Base-by-base conservation (phyloP, 2,329 filamentous ascomycete species). In the Ophiostoma montium region DNA sequence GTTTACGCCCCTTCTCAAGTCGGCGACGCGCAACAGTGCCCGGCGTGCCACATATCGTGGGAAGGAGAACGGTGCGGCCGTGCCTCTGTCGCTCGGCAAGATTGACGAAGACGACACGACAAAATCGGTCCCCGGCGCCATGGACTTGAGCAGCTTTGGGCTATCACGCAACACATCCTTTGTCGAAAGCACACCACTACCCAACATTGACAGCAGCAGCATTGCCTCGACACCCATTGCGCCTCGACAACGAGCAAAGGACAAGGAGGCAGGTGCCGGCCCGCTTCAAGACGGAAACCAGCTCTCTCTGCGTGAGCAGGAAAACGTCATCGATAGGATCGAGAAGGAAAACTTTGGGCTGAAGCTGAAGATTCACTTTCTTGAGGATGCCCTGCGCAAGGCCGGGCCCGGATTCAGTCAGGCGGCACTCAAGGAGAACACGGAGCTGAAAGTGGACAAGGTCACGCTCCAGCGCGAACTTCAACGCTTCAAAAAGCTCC, bases 311-410 rank as follows among this genome's bases (percentile, higher is more conserved):
- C 82, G 88, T 53, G 92, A 98, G 62, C 92, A 98, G 64, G 92
- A 96, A 65, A 88, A 87, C 57, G 84, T 92, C 56, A 90, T 98
- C 57, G 86, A 95, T 67, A 86, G 86, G 61, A 90, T 98, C 58
- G 88, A 95, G 62, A 98, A 98, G 69, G 92, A 96, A 61, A 98
- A 98, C 61, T 98, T 96, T 62, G 87, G 87, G 21, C 72, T 98
- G 48, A 96, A 96, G 65, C 75, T 96, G 57, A 95, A 95, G 65
- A 95, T 96, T 48, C 88, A 96, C 64, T 98, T 94, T 63, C 74
- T 98, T 50, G 88, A 98, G 63, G 87, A 96, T 57, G 86, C 86
- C 13, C 68, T 98, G 46, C 78, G 82, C 48, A 95, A 94, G 63
- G 79, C 84, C 49, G 90, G 90, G 1, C 88, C 86, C 8, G 87